Percentiles rank a stretch among this genome's conserved stretches.
phyloP scores from a whole-genome alignment of 345 rosid species.

The Salix viminalis region DNA sequence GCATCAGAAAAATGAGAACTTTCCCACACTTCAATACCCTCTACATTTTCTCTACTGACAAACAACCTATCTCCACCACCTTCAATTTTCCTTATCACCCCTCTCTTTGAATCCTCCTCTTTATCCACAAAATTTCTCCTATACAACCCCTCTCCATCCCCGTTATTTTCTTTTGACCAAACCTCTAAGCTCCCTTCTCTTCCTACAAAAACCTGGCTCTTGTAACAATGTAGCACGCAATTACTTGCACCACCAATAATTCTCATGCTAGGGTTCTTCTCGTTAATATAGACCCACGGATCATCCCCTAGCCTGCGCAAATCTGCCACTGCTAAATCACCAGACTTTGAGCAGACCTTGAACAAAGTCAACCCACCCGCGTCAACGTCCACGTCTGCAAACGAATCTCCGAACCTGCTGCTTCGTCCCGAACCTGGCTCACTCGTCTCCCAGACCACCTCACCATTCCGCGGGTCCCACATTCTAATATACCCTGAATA shows the following conservation, averaged over 20 bases:
- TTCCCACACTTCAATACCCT: conserved; percentile 96
- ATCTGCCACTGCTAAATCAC: conserved; percentile 84
- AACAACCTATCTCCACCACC: conserved; percentile 83
- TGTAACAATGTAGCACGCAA: conserved; percentile 59
- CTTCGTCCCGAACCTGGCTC: conserved; percentile 96
- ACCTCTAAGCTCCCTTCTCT: conserved; percentile 74
- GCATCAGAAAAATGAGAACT: conserved; percentile 39
- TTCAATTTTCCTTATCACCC: conserved; percentile 56
- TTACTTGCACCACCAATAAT: conserved; percentile 21
- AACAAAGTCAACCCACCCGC: conserved; percentile 45
- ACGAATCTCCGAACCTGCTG: conserved; percentile 79
- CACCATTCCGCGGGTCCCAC: conserved; percentile 72
- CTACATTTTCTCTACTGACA: conserved; percentile 60
- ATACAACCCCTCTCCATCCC: conserved; percentile 23
- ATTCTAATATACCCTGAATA: conserved; percentile 76
- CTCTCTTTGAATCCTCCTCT: conserved; percentile 58
- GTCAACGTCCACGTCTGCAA: conserved; percentile 74
- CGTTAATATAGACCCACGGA: conserved; percentile 72
- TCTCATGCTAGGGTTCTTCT: conserved; percentile 53
- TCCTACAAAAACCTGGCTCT: conserved; percentile 67
- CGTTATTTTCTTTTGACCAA: conserved; percentile 49
- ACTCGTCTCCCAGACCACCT: conserved; percentile 75
- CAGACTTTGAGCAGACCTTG: conserved; percentile 84
- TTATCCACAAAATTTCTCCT: conserved; percentile 78
- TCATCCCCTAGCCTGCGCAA: conserved; percentile 72